These are phyloP conservation scores for Rutstroemia sp. DNA, from an alignment of 2,329 filamentous ascomycete genomes.

Conservation along the genomic window DNA sequence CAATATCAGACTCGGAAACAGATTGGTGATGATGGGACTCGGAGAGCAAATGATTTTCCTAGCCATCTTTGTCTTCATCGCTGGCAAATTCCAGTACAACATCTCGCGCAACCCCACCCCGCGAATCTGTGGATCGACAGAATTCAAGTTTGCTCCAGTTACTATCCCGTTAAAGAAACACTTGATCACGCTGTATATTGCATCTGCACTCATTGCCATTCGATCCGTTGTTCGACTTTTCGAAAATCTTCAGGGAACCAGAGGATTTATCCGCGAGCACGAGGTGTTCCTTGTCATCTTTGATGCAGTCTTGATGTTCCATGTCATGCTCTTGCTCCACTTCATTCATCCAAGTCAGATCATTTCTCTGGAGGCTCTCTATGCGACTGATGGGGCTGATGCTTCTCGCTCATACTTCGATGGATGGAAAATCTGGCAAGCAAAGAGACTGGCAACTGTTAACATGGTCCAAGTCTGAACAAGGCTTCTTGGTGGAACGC, in stretches of 20 bases:
- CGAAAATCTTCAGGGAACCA: not conserved
- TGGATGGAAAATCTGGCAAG: not conserved
- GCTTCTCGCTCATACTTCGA: not conserved
- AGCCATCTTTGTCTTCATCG: not conserved
- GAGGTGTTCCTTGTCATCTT: not conserved
- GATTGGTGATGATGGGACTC: slow-evolving; percentile 1
- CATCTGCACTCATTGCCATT: not conserved
- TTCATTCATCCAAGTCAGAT: slow-evolving; percentile 2
- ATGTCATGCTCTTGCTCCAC: slow-evolving; percentile 1
- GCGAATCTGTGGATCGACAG: not conserved
- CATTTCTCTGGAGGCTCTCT: not conserved
- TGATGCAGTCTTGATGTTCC: not conserved
- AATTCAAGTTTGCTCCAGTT: not conserved
- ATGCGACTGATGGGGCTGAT: not conserved
- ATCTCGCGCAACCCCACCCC: not conserved
- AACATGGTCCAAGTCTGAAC: too few species aligned
- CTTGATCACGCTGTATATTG: not conserved
- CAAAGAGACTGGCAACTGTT: not conserved
- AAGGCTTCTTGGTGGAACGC: too few species aligned
- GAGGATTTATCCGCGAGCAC: not conserved
- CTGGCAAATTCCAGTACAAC: slow-evolving; percentile 1
- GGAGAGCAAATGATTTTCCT: slow-evolving; percentile 1
- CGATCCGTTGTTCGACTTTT: not conserved
- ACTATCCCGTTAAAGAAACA: not conserved
- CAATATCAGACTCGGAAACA: not conserved